Evolutionary conservation across 1,284 basidiomycete genomes (phyloP), one percentile per base, ranked within the genome.

Genomic region (Ganoderma boninense): DNA sequence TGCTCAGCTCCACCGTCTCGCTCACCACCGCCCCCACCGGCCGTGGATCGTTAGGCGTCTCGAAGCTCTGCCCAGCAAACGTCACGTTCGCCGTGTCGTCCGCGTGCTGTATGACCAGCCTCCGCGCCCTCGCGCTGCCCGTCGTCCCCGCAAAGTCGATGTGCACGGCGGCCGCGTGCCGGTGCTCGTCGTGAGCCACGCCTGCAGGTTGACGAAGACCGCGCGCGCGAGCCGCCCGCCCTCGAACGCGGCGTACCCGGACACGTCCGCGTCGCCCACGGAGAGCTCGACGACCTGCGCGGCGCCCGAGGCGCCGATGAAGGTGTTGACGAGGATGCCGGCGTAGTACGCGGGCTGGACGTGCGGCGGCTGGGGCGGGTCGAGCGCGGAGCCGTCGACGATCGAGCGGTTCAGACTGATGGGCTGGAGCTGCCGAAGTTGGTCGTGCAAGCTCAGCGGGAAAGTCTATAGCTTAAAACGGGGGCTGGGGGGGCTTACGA

Each of bases 31-130:
- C 66, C 0, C 90, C 89, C 13, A 74, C 78, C 16, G 87, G 84
- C 60, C 77, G 80, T 0, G 83, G 89, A 70, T 89, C 81, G 35
- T 74, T 61, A 23, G 60, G 60, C 0, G 89, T 92, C 71, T 92
- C 91, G 71, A 88, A 92, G 6, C 85, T 88, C 79, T 90, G 89
- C 6, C 90, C 90, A 67, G 85, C 90, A 89, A 89, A 91, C 1
- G 83, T 88, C 65, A 92, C 65, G 35, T 87, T 87, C 49, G 81
- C 80, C 1, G 83, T 84, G 72, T 88, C 89, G 73, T 91, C 88
- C 26, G 89, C 88, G 73, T 87, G 84, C 54, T 88, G 88, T 49
- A 79, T 77, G 32, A 69, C 68, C n/a, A 78, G 69, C 67, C 75
- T 60, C 40, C 66, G 60, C 67, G 69, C 72, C 16, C 43, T 49